These are phyloP conservation scores for Schizophyllum amplum DNA, from an alignment of 1,284 basidiomycete genomes.

Conservation along the genomic window DNA sequence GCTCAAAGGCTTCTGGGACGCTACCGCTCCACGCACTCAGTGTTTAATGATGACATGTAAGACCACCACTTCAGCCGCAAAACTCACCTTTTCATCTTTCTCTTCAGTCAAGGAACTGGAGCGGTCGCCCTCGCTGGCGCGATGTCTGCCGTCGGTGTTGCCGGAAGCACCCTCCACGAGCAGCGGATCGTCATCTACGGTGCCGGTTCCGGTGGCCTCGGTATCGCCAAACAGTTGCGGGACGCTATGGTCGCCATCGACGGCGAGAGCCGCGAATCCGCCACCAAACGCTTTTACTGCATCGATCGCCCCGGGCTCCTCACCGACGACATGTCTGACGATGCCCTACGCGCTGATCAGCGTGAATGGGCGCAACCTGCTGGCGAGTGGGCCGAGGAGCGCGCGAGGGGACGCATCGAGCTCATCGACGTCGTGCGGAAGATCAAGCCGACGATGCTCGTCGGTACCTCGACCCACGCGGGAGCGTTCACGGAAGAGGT, in stretches of 20 bases:
- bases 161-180: constrained; percentile 56
- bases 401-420: constrained; percentile 33
- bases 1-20: constrained; percentile 64
- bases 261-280: constrained; percentile 44
- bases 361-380: constrained; percentile 51
- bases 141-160: constrained; percentile 71
- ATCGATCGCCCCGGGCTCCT: constrained; percentile 53
- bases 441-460: constrained; percentile 59
- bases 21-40: constrained; percentile 60
- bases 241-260: constrained; percentile 69
- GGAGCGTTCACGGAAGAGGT: constrained; percentile 81
- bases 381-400: constrained; percentile 34
- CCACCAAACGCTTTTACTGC: constrained; percentile 60
- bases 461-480: constrained; percentile 76
- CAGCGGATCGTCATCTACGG: constrained; percentile 78
- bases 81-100: background rate
- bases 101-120: constrained; percentile 72
- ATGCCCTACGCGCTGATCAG: constrained; percentile 40
- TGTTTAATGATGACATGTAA: constrained; percentile 80
- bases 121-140: constrained; percentile 78
- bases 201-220: constrained; percentile 77
- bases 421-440: constrained; percentile 64
- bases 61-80: constrained; percentile 13
- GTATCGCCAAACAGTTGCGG: constrained; percentile 65
- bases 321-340: constrained; percentile 39